Base-by-base conservation (phyloP, 352 stramenopile genomes). In the Phytophthora crassamura region DNA sequence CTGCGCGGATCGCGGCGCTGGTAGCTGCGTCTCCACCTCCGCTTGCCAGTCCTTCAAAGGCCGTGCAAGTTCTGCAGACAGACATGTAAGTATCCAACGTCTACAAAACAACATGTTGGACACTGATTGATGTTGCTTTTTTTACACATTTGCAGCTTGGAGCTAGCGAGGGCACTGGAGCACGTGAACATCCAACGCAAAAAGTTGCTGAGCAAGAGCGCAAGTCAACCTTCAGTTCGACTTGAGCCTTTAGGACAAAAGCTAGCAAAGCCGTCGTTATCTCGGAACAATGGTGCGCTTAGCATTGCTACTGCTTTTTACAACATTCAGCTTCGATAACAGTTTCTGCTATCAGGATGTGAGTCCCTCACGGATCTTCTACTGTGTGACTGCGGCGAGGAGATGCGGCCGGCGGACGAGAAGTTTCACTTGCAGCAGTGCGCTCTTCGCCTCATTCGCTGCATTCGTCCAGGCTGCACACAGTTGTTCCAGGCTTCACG, bases 381-480 rank as follows among this genome's bases (percentile, higher is more conserved):
- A 41, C 57, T 87, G 0, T 89, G 82, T 33, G 66, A 67, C 35
- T 94, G 85, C 32, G 79, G 75, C 5, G 73, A 89, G 18, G 85
- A 92, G 50, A 64, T 94, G 5, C 45, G 53, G 4, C 25, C 55
- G 4, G 40, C 60, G 22, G 54, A 73, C n/a, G 58, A 82, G 28
- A 72, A 64, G 32, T 46, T 49, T 3, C 83, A 94, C 36, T 61
- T 72, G 39, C 59, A 74, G 7, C 48, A 64, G 15, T 94, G 85
- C 49, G 39, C 67, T 5, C 65, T 66, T 7, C 78, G 83, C 14
- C 22, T 78, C 10, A 64, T 91, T 7, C 51, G 46, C 7, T 94
- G 85, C 20, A 20, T 64, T 33, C 70, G 75, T 28, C 77, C 70
- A 22, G 82, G 79, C 22, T 93, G 84, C 35, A 59, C 55, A 0